These are phyloP conservation scores for Tolypocladium tropicale DNA, from an alignment of 2,329 filamentous ascomycete species.

Conservation along the genomic window DNA sequence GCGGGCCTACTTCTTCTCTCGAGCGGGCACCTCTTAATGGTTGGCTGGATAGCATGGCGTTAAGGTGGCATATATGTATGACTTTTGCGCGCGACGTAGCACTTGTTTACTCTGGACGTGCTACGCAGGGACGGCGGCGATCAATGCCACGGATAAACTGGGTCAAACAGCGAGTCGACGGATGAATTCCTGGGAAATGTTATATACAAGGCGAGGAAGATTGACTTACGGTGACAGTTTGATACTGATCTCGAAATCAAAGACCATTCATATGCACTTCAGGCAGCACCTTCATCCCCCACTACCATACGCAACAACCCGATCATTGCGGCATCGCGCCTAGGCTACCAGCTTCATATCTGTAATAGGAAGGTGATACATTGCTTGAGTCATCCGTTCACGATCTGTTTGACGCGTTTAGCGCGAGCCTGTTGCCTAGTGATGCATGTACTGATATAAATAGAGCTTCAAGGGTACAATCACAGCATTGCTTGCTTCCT, in stretches of 20 bases:
- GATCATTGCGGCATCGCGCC: background rate
- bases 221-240: background rate
- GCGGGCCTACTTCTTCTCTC: background rate
- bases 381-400: background rate
- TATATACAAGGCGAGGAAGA: background rate
- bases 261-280: background rate
- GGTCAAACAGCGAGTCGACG: background rate
- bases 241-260: background rate
- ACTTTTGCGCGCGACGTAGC: background rate
- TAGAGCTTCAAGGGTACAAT: background rate
- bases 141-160: background rate
- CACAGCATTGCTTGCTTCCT: background rate
- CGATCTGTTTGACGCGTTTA: background rate
- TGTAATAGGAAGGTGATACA: background rate
- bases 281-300: background rate
- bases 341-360: background rate
- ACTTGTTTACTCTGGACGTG: background rate
- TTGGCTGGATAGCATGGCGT: background rate
- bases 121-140: background rate
- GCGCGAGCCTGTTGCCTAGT: background rate
- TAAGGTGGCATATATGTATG: background rate
- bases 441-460: background rate
- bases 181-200: background rate
- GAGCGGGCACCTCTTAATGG: background rate
- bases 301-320: background rate